Conservation (phyloP, 2,329 filamentous ascomycete genomes). For the Gnomoniopsis sp. region DNA sequence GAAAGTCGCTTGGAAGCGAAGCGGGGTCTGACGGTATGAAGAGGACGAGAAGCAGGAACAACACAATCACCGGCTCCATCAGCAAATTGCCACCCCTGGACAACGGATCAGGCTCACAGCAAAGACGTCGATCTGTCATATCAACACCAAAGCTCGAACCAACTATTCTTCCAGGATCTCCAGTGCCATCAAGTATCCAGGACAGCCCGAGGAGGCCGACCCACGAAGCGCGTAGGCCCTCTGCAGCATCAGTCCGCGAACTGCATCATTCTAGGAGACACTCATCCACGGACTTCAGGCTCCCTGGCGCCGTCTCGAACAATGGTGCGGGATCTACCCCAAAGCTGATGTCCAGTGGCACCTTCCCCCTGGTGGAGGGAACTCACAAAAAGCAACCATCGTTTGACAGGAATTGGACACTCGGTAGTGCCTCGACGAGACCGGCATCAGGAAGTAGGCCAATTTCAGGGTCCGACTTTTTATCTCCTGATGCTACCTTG, state of each 20-base stretch:
- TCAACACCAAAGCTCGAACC: slow-evolving; percentile 48
- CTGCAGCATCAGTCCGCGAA: slow-evolving; percentile 77
- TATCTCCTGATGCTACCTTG: slow-evolving; percentile 44
- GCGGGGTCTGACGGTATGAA: slow-evolving; percentile 52
- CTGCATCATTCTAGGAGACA: slow-evolving; percentile 82
- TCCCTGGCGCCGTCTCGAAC: slow-evolving; percentile 31
- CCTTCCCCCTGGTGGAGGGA: slow-evolving; percentile 37
- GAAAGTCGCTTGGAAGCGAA: slow-evolving; percentile 56
- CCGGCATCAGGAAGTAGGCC: slow-evolving; percentile 43
- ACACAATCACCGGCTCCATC: slow-evolving; percentile 49
- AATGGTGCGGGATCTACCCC: slow-evolving; percentile 32
- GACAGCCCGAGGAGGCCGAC: slow-evolving; percentile 46
- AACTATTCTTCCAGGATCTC: slow-evolving; percentile 35
- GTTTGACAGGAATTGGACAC: slow-evolving; percentile 68
- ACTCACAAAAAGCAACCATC: slow-evolving; percentile 64
- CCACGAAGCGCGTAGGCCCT: slow-evolving; percentile 59
- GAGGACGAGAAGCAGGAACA: slow-evolving; percentile 52
- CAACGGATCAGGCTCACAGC: slow-evolving; percentile 43
- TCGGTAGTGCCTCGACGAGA: slow-evolving; percentile 49
- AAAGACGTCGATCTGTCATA: slow-evolving; percentile 46
- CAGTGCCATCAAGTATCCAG: slow-evolving; percentile 36
- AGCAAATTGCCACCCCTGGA: slow-evolving; percentile 39
- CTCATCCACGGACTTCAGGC: slow-evolving; percentile 76
- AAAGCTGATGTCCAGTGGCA: slow-evolving; percentile 40
- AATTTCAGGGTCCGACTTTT: slow-evolving; percentile 34